These are phyloP conservation scores for Populus hybrid DNA, from an alignment of 441 rosid genomes.

Conservation along the genomic window DNA sequence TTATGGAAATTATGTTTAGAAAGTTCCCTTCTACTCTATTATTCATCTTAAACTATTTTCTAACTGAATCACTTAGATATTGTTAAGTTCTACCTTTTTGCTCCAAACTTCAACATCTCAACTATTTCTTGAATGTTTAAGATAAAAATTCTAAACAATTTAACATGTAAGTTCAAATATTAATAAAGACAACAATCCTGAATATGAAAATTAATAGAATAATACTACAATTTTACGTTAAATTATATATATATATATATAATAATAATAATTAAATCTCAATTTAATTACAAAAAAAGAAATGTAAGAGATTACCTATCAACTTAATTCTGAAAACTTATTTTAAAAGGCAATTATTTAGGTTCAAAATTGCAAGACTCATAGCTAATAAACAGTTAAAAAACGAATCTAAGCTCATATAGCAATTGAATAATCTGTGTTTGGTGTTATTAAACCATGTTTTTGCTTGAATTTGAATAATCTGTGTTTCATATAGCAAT, in stretches of 20 bases:
- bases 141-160: not conserved
- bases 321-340: not conserved
- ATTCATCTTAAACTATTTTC: not conserved
- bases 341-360: no score
- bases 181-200: not conserved
- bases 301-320: not conserved
- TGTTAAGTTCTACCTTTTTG: not conserved
- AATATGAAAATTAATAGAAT: not conserved
- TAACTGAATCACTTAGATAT: not conserved
- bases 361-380: not conserved
- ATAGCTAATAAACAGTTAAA: not conserved
- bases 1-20: not conserved
- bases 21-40: not conserved
- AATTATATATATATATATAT: no score
- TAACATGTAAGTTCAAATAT: not conserved
- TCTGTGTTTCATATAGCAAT: not conserved
- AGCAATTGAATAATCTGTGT: not conserved
- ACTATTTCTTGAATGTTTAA: not conserved
- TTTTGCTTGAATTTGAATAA: not conserved
- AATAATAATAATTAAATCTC: not conserved
- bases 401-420: not conserved
- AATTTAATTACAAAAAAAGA: no score
- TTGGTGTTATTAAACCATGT: not conserved
- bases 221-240: no score
- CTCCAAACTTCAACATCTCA: not conserved